A percentile compares a stretch with the other conserved stretches of the same genome.
Conservation (phyloP, 768 basidiomycete species). For the Collybia nuda region DNA sequence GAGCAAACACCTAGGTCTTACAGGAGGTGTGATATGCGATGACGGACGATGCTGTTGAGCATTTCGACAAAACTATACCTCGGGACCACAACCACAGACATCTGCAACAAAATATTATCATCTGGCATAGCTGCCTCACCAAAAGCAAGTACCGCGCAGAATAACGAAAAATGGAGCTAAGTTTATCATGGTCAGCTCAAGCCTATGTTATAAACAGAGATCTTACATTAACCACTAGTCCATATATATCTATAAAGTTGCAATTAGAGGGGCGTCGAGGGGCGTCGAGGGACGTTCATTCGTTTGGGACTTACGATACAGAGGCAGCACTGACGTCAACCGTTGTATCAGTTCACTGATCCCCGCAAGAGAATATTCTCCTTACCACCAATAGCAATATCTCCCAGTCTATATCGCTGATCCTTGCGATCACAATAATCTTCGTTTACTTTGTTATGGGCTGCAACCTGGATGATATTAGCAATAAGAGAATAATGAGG, state of each 20-base stretch:
- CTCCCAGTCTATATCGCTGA: constrained; percentile 57
- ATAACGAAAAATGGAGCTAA: constrained; percentile 58
- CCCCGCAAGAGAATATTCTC: neutral
- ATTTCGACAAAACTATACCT: constrained; percentile 63
- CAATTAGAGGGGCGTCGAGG: neutral
- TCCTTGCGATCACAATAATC: constrained; percentile 43
- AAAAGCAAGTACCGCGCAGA: constrained; percentile 44
- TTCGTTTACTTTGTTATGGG: constrained; percentile 49
- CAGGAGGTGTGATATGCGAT: constrained; percentile 43
- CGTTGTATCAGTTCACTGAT: neutral
- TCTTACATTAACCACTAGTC: constrained; percentile 57
- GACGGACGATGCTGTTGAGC: constrained; percentile 58
- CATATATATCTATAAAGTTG: constrained; percentile 54
- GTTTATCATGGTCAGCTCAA: neutral
- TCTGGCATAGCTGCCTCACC: too few relatives aligned
- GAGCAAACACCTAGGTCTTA: neutral
- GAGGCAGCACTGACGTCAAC: constrained; percentile 45
- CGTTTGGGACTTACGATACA: constrained; percentile 49
- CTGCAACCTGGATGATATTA: constrained; percentile 59
- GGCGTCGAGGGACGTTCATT: neutral
- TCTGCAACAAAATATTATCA: constrained; percentile 21
- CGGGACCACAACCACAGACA: constrained; percentile 56
- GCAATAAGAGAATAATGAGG: constrained; percentile 59
- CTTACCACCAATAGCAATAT: constrained; percentile 57
- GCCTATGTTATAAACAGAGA: neutral